phyloP scores from a whole-genome alignment of 306 rosid genomes.

The Inga leiocalycina region DNA sequence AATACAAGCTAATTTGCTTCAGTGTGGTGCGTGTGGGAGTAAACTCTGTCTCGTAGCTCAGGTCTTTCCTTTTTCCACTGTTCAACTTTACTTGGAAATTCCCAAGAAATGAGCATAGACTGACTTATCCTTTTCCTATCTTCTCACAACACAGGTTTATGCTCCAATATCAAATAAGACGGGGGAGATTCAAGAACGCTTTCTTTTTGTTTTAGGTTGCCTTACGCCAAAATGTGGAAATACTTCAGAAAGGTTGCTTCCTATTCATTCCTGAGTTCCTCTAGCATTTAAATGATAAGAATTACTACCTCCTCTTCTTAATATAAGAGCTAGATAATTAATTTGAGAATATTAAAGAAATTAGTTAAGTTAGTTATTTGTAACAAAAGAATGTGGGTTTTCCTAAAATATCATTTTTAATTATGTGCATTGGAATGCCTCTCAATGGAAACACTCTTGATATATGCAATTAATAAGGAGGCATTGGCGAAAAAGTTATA shows the following conservation, averaged over 20 bases:
- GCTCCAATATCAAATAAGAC: conserved; percentile 60
- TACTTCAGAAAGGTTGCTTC: conserved; percentile 49
- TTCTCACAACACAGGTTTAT: conserved; percentile 46
- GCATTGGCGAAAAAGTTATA: no score
- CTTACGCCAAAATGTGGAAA: conserved; percentile 55
- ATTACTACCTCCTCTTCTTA: neutral
- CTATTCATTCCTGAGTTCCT: neutral
- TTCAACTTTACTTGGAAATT: neutral
- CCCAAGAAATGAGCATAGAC: neutral
- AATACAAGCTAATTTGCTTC: conserved; percentile 45
- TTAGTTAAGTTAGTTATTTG: neutral
- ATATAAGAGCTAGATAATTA: neutral
- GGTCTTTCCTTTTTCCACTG: conserved; percentile 40
- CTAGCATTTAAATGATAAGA: neutral
- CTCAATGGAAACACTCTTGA: no score
- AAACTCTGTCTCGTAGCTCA: conserved; percentile 68
- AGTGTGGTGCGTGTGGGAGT: conserved; percentile 56
- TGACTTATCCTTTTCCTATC: neutral
- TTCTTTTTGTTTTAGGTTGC: conserved; percentile 73
- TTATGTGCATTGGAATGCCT: no score
- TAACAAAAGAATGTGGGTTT: neutral
- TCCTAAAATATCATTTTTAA: neutral
- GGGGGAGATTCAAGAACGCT: conserved; percentile 55
- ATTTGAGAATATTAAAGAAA: no score
- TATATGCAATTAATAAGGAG: no score